Evolutionary conservation across 192 early-diverging fungal species (phyloP).

Genomic region (Backusella macrospora): DNA sequence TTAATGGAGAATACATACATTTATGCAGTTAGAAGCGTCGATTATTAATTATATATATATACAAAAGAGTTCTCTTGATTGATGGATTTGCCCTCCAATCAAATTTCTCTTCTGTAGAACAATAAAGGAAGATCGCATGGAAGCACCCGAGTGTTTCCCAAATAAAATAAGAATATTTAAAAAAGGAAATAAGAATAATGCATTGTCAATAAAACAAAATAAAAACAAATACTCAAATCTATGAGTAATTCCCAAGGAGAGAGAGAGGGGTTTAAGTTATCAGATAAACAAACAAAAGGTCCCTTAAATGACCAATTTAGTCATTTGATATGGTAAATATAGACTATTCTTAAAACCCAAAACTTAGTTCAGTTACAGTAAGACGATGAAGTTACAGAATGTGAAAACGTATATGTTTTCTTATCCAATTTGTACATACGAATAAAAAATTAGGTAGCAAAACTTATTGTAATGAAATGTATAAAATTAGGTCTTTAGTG

Average conservation of each 20-base stretch:
- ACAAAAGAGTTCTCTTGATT: not conserved
- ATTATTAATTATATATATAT: not conserved
- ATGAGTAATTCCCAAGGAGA: too few species aligned
- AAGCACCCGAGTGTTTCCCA: not conserved
- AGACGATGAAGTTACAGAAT: not conserved
- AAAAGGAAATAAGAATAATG: not conserved
- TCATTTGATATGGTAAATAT: not conserved
- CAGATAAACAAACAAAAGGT: slow-evolving; percentile 1
- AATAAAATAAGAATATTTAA: not conserved
- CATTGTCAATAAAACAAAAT: not conserved
- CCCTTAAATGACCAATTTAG: slow-evolving; percentile 9
- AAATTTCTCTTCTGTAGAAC: not conserved
- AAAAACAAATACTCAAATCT: not conserved
- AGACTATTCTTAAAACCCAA: not conserved
- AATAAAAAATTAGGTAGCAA: too few species aligned
- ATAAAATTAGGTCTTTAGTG: too few species aligned
- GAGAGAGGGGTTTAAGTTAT: too few species aligned
- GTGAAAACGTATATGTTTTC: too few species aligned
- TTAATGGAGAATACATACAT: too few species aligned
- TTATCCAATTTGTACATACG: too few species aligned
- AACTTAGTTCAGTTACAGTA: not conserved
- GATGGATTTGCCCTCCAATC: not conserved
- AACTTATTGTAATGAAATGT: too few species aligned
- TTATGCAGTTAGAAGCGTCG: too few species aligned
- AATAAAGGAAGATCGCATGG: not conserved